These are phyloP conservation scores for Lichtheimia ornata DNA, from an alignment of 371 early-diverging fungal species.

Conservation along the genomic window DNA sequence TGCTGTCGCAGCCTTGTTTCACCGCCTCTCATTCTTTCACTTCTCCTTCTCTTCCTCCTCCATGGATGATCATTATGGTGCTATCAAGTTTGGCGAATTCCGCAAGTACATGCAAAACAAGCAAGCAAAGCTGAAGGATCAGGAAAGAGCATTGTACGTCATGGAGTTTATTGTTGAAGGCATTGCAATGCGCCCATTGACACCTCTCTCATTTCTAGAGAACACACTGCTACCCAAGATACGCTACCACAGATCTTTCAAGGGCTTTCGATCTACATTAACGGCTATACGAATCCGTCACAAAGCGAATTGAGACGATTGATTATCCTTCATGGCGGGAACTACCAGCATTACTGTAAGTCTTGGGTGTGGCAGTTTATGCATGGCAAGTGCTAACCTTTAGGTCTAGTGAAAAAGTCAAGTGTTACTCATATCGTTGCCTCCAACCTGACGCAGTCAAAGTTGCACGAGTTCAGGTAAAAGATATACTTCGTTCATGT, in stretches of 20 bases:
- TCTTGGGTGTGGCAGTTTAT: background rate
- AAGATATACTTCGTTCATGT: background rate
- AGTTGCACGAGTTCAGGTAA: conserved; percentile 67
- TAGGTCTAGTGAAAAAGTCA: conserved; percentile 50
- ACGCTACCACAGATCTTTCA: conserved; percentile 50
- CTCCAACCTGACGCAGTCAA: conserved; percentile 64
- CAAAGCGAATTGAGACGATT: conserved; percentile 55
- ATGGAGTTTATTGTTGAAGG: background rate
- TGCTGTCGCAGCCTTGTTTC: no score
- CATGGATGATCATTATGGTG: conserved; percentile 47
- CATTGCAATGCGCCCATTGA: conserved; percentile 5
- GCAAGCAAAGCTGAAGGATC: conserved; percentile 62
- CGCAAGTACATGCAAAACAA: conserved; percentile 64
- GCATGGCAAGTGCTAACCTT: background rate
- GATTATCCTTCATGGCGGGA: conserved; percentile 63
- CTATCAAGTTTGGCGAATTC: conserved; percentile 64
- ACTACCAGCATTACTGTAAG: conserved; percentile 60
- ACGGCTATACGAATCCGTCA: conserved; percentile 71
- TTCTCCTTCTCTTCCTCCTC: no score
- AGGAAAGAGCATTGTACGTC: conserved; percentile 52
- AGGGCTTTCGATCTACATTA: conserved; percentile 64
- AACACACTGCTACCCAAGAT: conserved; percentile 22
- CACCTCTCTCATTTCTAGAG: conserved; percentile 10
- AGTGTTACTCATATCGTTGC: conserved; percentile 74
- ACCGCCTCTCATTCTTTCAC: no score